Evolutionary conservation across 495 filamentous ascomycete species (phyloP).

Genomic region (Annulohypoxylon bovei): DNA sequence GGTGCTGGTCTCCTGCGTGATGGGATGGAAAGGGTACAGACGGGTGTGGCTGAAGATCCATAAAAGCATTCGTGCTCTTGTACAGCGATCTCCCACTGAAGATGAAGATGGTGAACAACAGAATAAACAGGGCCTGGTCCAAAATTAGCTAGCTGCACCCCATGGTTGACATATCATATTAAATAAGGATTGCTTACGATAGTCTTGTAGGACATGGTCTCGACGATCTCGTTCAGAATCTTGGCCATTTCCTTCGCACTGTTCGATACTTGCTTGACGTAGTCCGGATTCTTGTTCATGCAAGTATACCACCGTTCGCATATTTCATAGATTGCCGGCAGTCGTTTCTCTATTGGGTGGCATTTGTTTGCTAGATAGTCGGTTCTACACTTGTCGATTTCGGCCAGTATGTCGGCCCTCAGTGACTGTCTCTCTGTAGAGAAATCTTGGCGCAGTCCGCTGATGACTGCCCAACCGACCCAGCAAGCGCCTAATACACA

Average conservation of each 20-base stretch:
- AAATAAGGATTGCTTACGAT: slow-evolving; percentile 78
- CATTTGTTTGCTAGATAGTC: slow-evolving; percentile 81
- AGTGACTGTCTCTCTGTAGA: slow-evolving; percentile 71
- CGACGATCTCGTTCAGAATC: slow-evolving; percentile 59
- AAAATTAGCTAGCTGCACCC: slow-evolving; percentile 78
- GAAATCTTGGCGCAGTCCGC: slow-evolving; percentile 79
- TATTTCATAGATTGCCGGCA: slow-evolving; percentile 75
- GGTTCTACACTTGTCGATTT: slow-evolving; percentile 76
- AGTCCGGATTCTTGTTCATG: slow-evolving; percentile 71
- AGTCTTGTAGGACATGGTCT: slow-evolving; percentile 57
- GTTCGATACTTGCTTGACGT: slow-evolving; percentile 53
- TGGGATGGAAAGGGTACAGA: slow-evolving; percentile 45
- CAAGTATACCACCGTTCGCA: slow-evolving; percentile 86
- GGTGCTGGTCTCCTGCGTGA: slow-evolving; percentile 45
- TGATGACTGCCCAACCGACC: slow-evolving; percentile 73
- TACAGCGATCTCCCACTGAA: slow-evolving; percentile 52
- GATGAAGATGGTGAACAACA: slow-evolving; percentile 65
- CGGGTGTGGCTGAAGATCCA: slow-evolving; percentile 32
- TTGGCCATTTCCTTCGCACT: slow-evolving; percentile 57
- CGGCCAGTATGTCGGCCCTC: slow-evolving; percentile 68
- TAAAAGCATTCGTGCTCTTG: slow-evolving; percentile 41
- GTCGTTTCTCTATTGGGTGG: slow-evolving; percentile 59
- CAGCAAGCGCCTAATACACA: slow-evolving; percentile 74
- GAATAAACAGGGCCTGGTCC: slow-evolving; percentile 64
- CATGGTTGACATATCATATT: slow-evolving; percentile 64